Evolutionary conservation across 2,329 filamentous ascomycete species (phyloP).

Genomic region (Trichoderma lentiforme): DNA sequence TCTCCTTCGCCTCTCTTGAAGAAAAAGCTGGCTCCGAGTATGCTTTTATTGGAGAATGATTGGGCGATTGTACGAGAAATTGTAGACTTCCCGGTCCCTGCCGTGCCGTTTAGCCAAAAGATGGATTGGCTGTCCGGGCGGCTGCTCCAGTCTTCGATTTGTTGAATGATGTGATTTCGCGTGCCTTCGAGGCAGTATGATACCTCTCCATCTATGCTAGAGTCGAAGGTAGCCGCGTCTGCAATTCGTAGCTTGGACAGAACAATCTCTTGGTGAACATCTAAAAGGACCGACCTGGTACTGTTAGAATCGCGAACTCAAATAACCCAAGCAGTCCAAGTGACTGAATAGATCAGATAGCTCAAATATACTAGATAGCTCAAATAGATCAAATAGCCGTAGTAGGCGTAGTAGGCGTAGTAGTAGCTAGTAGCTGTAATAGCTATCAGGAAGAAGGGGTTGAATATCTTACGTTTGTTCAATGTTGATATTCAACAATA

Average conservation of each 20-base stretch:
- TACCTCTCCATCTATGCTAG: constrained; percentile 28
- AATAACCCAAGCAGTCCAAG: fast-evolving
- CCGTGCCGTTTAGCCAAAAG: constrained; percentile 39
- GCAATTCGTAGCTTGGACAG: constrained; percentile 25
- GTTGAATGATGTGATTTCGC: constrained; percentile 29
- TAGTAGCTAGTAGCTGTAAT: not conserved
- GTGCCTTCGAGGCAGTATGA: constrained; percentile 33
- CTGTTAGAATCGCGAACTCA: not conserved
- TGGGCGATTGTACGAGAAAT: constrained; percentile 32
- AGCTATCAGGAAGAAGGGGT: not conserved
- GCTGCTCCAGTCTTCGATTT: constrained; percentile 27
- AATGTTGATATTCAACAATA: constrained; percentile 6
- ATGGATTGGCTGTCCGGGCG: constrained; percentile 25
- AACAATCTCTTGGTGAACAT: constrained; percentile 24
- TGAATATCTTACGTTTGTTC: constrained; percentile 14
- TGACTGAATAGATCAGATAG: not conserved
- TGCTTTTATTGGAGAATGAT: not conserved
- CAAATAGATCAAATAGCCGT: too few relatives aligned
- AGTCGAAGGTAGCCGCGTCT: constrained; percentile 33
- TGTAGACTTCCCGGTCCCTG: constrained; percentile 40
- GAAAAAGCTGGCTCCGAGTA: constrained; percentile 41
- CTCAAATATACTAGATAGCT: too few relatives aligned
- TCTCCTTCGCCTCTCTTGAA: constrained; percentile 43
- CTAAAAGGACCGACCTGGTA: not conserved
- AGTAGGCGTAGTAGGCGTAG: too few relatives aligned